Conservation (phyloP, 345 rosid species). For the Odontarrhena argentea region DNA sequence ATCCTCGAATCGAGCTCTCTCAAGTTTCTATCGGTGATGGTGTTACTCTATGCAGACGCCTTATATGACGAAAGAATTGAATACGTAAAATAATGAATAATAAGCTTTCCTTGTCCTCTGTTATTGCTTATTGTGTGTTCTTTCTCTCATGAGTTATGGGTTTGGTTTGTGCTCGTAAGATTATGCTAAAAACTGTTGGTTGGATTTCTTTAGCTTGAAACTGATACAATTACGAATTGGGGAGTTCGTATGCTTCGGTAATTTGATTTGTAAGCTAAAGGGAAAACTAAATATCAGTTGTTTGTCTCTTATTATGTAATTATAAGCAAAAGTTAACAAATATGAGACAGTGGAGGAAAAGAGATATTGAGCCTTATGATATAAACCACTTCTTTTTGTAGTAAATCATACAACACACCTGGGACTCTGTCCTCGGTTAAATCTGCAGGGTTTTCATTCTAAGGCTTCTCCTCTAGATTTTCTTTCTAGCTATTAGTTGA, state of each 20-base stretch:
- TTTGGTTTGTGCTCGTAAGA: neutral
- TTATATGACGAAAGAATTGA: slow-evolving; percentile 13
- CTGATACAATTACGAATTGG: no score
- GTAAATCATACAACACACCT: slow-evolving; percentile 78
- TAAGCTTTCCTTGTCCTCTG: neutral
- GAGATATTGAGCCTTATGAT: neutral
- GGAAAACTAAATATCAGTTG: no score
- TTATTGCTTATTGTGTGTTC: neutral
- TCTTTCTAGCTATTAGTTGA: slow-evolving; percentile 43
- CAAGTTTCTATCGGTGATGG: slow-evolving; percentile 71
- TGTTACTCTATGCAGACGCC: slow-evolving; percentile 60
- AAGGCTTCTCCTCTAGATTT: slow-evolving; percentile 55
- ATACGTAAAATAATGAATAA: no score
- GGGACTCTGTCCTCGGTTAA: slow-evolving; percentile 68
- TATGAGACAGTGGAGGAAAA: neutral
- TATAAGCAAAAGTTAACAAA: neutral
- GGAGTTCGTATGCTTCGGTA: no score
- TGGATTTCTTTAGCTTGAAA: no score
- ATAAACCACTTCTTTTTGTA: slow-evolving; percentile 82
- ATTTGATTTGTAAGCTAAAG: no score
- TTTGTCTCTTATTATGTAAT: neutral
- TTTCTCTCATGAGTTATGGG: no score
- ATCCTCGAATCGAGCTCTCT: slow-evolving; percentile 57
- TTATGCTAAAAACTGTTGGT: neutral
- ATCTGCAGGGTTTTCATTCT: slow-evolving; percentile 39